Evolutionary conservation across 1,284 basidiomycete species (phyloP), one percentile per base, ranked within the genome.

Genomic region (Fistulinella staudtii): DNA sequence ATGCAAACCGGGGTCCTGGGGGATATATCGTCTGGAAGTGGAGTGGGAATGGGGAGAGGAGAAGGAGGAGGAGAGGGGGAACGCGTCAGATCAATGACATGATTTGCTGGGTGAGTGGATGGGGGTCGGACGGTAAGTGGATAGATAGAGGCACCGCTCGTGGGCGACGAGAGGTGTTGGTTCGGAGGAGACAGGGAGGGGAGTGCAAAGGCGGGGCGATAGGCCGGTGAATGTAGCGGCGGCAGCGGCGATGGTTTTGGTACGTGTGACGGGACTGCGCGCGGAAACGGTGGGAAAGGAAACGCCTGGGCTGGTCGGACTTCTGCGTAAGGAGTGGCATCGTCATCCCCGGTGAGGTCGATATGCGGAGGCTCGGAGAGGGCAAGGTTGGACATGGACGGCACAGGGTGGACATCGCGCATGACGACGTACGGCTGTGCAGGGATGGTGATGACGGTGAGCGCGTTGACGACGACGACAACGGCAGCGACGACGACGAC

Each of bases 1-100:
- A 96, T 93, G 63, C 93, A 95, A 36, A 95, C 79, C 11, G 86
- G 84, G 0, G 85, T 86, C 67, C 82, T 86, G 9, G 81, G 82
- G 10, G 82, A 73, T 18, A 87, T 65, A 41, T 85, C 78, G 9
- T 68, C 66, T 11, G 74, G 74, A 6, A 79, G 61, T 13, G 58
- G 13, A 23, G 56, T 36, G 52, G 47, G 36, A 49, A 58, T 44
- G 49, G 55, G 58, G 22, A 53, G 49, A 13, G 66, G 57, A 11
- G 62, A 60, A 4, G 84, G 76, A 14, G 82, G 79, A 2, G 85
- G 83, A 3, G 86, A 85, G 5, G 85, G 84, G 2, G 85, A 87
- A 48, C 70, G 69, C 3, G 86, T 89, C 30, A 89, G 75, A 72
- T 89, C 85, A 63, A 89, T 89, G 43, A 89, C 72, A 48, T 82